Evolutionary conservation across 805 yeast species (phyloP), one percentile per base, ranked within the genome.

Genomic region (Debaryomyces prosopidis): DNA sequence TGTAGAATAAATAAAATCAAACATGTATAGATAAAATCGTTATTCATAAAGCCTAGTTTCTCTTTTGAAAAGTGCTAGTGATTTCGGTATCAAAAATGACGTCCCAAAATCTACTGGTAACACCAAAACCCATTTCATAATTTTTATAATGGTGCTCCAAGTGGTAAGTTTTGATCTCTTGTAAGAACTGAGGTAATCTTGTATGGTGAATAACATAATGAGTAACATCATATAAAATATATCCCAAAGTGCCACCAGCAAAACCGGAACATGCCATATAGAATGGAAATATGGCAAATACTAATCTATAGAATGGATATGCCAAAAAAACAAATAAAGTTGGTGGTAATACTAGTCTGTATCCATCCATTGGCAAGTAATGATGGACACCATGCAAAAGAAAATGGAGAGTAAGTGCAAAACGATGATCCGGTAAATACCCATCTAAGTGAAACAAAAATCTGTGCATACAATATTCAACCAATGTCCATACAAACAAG

Each of bases 91-190:
- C 88, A 65, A 94, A 94, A 9, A 94, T 88, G 20, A 70, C 78
- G 66, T 94, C 99, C 99, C 99, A 94, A 69, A 89, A 89, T 69
- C 81, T 83, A 50, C 90, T 80, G 26, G 98, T 89, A 51, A 94
- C 98, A 55, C 99, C 99, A 57, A 91, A 94, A 1, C 98, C 99
- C 56, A 91, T 72, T 68, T 95, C 96, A 68, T 89, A 94, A 69
- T 94, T 92, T 74, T 92, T 91, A 76, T 94, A 94, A 65, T 94
- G 99, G 68, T 94, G 99, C 66, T 92, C 98, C 68, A 94, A 78
- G 66, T 94, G 99, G 63, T 89, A 85, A 41, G 87, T 88, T 69
- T 94, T 94, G 60, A 89, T 73, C 26, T 80, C 82, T 63, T 88
- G 90, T 69, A 89, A 72, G 62, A 75, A 86, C 34, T 71, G 58